Evolutionary conservation across 306 rosid species (phyloP), one percentile per base, ranked within the genome.

Genomic region (Acmispon strigosus): DNA sequence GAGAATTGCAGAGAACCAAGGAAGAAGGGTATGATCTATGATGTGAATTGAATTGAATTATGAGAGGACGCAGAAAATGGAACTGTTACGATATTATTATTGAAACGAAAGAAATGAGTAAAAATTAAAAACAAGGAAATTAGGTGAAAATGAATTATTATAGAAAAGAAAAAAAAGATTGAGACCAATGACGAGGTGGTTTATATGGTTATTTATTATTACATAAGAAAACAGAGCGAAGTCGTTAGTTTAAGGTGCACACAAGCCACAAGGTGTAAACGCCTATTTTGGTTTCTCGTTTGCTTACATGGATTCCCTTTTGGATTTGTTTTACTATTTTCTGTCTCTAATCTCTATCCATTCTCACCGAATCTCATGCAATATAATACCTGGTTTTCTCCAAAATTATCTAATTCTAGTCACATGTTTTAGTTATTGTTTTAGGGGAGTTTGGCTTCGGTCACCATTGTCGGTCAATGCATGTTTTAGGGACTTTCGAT

Each of bases 181-280:
- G 24, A 16, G 18, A 64, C 8, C 20, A 58, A 50, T 63, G 34
- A n/a, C 5, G 3, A 16, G 1, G 20, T 24, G 32, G 64, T 44
- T 36, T 10, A 12, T 14, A 22, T 54, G 42, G 47, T 41, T 72
- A 17, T 36, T 17, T 44, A 41, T 70, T 74, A 10, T 72, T 62
- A 37, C 13, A 61, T 76, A 1, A 70, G 73, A 17, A 1, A 3
- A 70, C 70, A 17, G 71, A 48, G 55, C n/a, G 62, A 70, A 80
- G 81, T 85, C 82, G 87, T 85, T 89, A 83, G 73, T 78, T 75
- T 81, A 87, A 73, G 89, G 86, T 80, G 83, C 75, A 76, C 1
- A n/a, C n/a, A n/a, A n/a, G n/a, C n/a, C n/a, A n/a, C 76, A 54
- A 76, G 51, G 61, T 62, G 81, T 69, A 88, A 82, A 86, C 89